A percentile compares a stretch with the other conserved stretches of the same genome.
Evolutionary conservation across 768 basidiomycete genomes (phyloP).

Genomic region (Lyophyllum decastes): DNA sequence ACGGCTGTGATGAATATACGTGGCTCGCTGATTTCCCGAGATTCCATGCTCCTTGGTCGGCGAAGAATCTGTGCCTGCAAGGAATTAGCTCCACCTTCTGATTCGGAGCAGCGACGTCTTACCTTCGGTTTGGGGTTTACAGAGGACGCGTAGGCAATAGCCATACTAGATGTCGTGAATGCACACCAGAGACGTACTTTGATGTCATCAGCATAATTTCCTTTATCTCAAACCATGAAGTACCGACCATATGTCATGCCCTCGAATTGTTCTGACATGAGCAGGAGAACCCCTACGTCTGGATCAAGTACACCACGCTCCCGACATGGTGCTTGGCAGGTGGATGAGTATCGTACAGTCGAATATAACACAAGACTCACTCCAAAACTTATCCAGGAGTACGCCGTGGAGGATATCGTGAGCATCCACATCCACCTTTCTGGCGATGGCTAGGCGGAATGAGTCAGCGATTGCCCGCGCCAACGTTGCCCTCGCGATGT

Average conservation of each 20-base stretch:
- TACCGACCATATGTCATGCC: constrained; percentile 18
- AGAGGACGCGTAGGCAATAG: constrained; percentile 68
- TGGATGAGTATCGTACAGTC: constrained; percentile 4
- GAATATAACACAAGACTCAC: constrained; percentile 34
- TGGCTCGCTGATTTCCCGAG: constrained; percentile 26
- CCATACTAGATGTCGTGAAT: constrained; percentile 84
- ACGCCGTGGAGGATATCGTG: constrained; percentile 52
- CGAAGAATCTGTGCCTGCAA: constrained; percentile 42
- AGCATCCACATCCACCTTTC: constrained; percentile 42
- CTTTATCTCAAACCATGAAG: neutral
- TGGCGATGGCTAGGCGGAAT: constrained; percentile 23
- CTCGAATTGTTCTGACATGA: constrained; percentile 45
- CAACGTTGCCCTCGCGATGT: constrained; percentile 59
- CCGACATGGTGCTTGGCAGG: constrained; percentile 32
- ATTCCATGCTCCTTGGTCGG: constrained; percentile 28
- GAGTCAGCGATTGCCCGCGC: constrained; percentile 57
- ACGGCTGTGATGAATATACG: constrained; percentile 62
- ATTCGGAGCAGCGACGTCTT: constrained; percentile 4
- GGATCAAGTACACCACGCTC: constrained; percentile 44
- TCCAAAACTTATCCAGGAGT: constrained; percentile 50
- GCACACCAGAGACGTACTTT: constrained; percentile 79
- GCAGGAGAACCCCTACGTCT: constrained; percentile 63
- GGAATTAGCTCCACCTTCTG: neutral
- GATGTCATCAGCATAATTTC: constrained; percentile 1
- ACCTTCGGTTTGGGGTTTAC: constrained; percentile 60